phyloP scores from a whole-genome alignment of 257 asterid genomes.

The Jacaranda mimosifolia region DNA sequence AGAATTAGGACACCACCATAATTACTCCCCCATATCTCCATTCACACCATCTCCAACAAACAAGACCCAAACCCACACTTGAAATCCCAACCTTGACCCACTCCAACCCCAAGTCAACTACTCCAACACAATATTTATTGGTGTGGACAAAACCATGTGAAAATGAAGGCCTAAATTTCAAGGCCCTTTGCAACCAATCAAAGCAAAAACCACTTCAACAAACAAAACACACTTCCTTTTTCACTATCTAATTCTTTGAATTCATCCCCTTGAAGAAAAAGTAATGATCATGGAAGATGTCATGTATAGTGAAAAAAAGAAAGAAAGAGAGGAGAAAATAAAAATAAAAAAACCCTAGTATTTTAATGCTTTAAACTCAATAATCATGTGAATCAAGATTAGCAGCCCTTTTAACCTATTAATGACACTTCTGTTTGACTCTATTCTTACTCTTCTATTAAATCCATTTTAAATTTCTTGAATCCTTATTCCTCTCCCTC shows the following conservation, averaged over 20 bases:
- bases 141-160: conserved; percentile 38
- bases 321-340: neutral
- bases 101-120: conserved; percentile 25
- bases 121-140: conserved; percentile 33
- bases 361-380: conserved; percentile 29
- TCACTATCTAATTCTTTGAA: conserved; percentile 8
- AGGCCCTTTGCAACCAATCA: conserved; percentile 48
- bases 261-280: conserved; percentile 1
- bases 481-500: conserved; percentile 37
- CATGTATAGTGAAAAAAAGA: neutral
- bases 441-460: conserved; percentile 42
- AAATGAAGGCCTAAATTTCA: conserved; percentile 45
- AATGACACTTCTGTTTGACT: conserved; percentile 54
- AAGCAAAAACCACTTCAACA: conserved; percentile 33
- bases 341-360: conserved; percentile 27
- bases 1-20: conserved; percentile 36
- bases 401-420: conserved; percentile 35
- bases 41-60: conserved; percentile 35
- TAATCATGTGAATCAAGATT: conserved; percentile 38
- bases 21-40: conserved; percentile 26
- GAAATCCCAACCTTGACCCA: conserved; percentile 19
- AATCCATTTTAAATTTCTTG: conserved; percentile 22
- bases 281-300: neutral
- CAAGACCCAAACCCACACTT: conserved; percentile 30
- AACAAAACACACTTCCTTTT: conserved; percentile 4